Base-by-base conservation (phyloP, 2,329 filamentous ascomycete species). In the Xylaria sp. region DNA sequence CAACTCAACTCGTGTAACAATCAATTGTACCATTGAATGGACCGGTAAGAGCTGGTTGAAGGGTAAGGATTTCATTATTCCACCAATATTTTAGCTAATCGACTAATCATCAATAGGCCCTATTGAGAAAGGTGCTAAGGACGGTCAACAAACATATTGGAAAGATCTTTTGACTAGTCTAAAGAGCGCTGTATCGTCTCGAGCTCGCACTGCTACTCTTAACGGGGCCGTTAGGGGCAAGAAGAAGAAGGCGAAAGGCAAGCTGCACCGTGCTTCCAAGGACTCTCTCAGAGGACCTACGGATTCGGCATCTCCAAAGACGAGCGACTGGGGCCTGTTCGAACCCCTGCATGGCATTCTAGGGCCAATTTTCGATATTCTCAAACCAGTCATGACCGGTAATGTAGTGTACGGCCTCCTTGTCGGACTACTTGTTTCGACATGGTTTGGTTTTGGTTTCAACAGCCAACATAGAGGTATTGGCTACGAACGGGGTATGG, bases 21-120 rank as follows among this genome's bases (percentile, higher is more conserved):
- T 95, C 82, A 98, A 91, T 73, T 98, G 93, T 79, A 91, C 90
- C 1, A 92, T 98, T 51, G 97, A 99, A 77, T 99, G 97, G 97
- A 91, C 91, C 3, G 94, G 94, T 74, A 99, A 98, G 85, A 98
- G 94, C 83, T 99, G 96, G 96, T 83, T 99, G 54, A 98, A 96
- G 83, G 93, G 94, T 97, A 84, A 78, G 84, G 45, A 60, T 71
- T 36, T 71, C 64, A 39, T 54, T 4, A 32, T 57, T 0, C 11
- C 47, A 21, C 53, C n/a, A 14, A 27, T 21, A 48, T 30, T 39
- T 1, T n/a, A 12, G 11, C 14, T 8, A 30, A 32, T 19, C 57
- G 67, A 58, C 79, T 84, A 71, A 85, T 67, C 39, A 58, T 61
- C 51, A 42, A 72, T 32, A 97, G 94, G 92, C 70, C 93, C 96